phyloP scores from a whole-genome alignment of 805 yeast species.

The Kluyveromyces aestuarii region DNA sequence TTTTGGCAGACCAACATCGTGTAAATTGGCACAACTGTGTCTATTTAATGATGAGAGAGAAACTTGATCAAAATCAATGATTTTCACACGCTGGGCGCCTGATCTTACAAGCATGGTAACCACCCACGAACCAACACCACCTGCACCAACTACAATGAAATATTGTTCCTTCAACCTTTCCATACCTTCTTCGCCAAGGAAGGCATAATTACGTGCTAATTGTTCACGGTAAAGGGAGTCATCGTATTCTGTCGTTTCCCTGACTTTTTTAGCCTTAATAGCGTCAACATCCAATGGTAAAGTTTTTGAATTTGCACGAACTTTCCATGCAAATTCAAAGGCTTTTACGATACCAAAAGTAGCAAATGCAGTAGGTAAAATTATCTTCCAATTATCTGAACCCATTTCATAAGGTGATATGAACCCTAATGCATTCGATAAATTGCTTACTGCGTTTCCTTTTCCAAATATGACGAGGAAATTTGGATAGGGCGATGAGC shows the following conservation, averaged over 20 bases:
- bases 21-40: constrained; percentile 86
- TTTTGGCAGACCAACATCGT: constrained; percentile 88
- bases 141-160: constrained; percentile 83
- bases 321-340: constrained; percentile 21
- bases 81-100: constrained; percentile 69
- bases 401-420: neutral
- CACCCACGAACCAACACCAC: constrained; percentile 98
- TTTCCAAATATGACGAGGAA: too few species aligned
- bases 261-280: constrained; percentile 3
- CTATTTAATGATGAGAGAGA: constrained; percentile 85
- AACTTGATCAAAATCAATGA: constrained; percentile 95
- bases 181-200: constrained; percentile 82
- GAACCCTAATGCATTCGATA: neutral
- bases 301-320: constrained; percentile 7
- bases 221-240: constrained; percentile 83
- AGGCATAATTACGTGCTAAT: constrained; percentile 87
- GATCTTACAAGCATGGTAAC: constrained; percentile 85
- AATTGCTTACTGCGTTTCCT: neutral
- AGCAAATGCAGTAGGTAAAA: constrained; percentile 25
- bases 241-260: constrained; percentile 28
- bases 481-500: neutral
- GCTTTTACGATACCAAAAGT: constrained; percentile 26
- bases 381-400: constrained; percentile 18
- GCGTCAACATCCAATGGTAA: neutral
- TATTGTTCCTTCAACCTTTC: constrained; percentile 56